These are phyloP conservation scores for Blastosporella zonata DNA, from an alignment of 1,284 basidiomycete species.

Conservation along the genomic window DNA sequence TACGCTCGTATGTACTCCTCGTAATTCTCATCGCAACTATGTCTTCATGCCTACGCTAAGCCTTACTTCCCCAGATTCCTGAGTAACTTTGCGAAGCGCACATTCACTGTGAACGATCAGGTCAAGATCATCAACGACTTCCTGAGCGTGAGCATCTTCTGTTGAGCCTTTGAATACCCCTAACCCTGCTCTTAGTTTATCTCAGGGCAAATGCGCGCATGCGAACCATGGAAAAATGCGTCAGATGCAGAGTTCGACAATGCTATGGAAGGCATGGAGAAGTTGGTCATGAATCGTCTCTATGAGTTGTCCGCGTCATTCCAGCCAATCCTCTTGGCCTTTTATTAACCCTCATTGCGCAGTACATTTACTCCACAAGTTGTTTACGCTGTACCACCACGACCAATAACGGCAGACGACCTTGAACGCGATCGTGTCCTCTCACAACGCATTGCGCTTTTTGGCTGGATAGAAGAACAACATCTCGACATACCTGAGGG, in stretches of 20 bases:
- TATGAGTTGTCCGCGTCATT: constrained; percentile 78
- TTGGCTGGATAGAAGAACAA: constrained; percentile 85
- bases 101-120: constrained; percentile 87
- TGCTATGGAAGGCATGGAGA: constrained; percentile 98
- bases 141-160: constrained; percentile 57
- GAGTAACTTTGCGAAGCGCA: constrained; percentile 87
- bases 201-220: constrained; percentile 78
- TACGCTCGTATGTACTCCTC: constrained; percentile 70
- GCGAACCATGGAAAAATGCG: constrained; percentile 78
- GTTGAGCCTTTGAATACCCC: background rate
- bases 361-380: constrained; percentile 91
- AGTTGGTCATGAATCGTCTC: constrained; percentile 97
- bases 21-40: background rate
- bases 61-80: constrained; percentile 59
- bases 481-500: constrained; percentile 85
- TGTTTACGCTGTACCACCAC: constrained; percentile 54
- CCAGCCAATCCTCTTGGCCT: constrained; percentile 13
- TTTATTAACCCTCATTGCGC: constrained; percentile 6
- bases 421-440: constrained; percentile 92
- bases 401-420: constrained; percentile 91
- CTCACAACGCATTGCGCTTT: constrained; percentile 86
- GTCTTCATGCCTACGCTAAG: background rate
- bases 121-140: constrained; percentile 94
- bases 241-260: constrained; percentile 90
- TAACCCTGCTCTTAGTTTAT: constrained; percentile 66